Conservation (phyloP, 495 filamentous ascomycete genomes). For the Aspergillus heteromorphus region DNA sequence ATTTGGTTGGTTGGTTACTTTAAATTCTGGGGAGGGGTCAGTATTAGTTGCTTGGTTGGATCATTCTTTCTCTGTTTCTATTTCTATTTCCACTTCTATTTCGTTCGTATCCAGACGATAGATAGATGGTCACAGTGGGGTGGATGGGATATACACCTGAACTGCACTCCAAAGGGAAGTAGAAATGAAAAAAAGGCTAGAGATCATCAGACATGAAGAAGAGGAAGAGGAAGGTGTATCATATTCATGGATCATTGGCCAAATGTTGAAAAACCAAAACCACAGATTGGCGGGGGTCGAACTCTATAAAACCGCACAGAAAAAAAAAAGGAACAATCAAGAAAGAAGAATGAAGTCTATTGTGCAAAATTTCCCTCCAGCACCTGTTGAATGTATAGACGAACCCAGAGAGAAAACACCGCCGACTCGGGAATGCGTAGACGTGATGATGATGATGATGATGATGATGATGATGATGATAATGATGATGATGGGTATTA, state of each 20-base stretch:
- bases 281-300: conserved; percentile 35
- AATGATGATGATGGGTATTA: conserved; percentile 2
- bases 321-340: not conserved
- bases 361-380: conserved; percentile 21
- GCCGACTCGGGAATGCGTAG: conserved; percentile 8
- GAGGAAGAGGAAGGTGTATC: not conserved
- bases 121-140: too few relatives aligned
- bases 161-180: not conserved
- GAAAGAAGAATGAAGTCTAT: conserved; percentile 6
- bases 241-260: not conserved
- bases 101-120: too few relatives aligned
- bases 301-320: conserved; percentile 16
- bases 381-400: conserved; percentile 19
- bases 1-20: too few relatives aligned
- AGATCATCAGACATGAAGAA: not conserved
- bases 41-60: too few relatives aligned
- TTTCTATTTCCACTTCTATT: too few relatives aligned
- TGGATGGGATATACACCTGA: not conserved
- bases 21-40: too few relatives aligned
- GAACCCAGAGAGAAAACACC: conserved; percentile 10
- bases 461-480: conserved; percentile 7
- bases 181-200: too few relatives aligned
- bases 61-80: not conserved
- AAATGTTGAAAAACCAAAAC: not conserved
- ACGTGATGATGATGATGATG: conserved; percentile 1